Percentiles rank a stretch among this genome's conserved stretches.
Evolutionary conservation across 148 eudicot species (phyloP).

Genomic region (Simmondsia chinensis): DNA sequence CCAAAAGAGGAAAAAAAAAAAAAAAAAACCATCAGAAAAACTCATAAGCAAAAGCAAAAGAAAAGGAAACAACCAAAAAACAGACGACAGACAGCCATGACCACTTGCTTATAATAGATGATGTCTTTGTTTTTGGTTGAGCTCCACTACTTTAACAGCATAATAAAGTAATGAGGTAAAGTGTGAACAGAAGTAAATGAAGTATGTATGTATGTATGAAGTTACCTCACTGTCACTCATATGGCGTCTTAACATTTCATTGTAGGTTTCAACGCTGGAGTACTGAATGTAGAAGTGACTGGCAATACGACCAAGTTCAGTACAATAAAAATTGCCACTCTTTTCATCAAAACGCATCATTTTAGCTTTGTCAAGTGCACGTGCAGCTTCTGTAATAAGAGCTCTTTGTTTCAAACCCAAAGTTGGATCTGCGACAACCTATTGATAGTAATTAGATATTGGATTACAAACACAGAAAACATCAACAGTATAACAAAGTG

Average conservation of each 20-base stretch:
- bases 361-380: slow-evolving; percentile 95
- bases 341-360: slow-evolving; percentile 99
- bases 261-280: slow-evolving; percentile 97
- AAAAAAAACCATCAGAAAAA: not conserved
- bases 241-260: slow-evolving; percentile 90
- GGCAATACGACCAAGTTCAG: slow-evolving; percentile 99
- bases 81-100: too few species aligned
- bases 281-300: slow-evolving; percentile 98
- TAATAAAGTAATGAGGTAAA: not conserved
- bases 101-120: too few species aligned
- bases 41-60: not conserved
- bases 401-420: slow-evolving; percentile 89
- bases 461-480: too few species aligned
- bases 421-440: slow-evolving; percentile 97
- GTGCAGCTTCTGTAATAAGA: slow-evolving; percentile 89
- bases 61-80: not conserved
- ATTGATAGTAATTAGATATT: slow-evolving; percentile 10
- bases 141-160: too few species aligned
- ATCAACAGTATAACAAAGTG: too few species aligned
- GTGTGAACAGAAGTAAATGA: not conserved
- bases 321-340: slow-evolving; percentile 97
- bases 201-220: not conserved
- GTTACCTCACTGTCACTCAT: slow-evolving; percentile 96
- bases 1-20: not conserved
- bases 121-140: too few species aligned